Evolutionary conservation across 441 rosid species (phyloP).

Genomic region (Manihot esculenta): DNA sequence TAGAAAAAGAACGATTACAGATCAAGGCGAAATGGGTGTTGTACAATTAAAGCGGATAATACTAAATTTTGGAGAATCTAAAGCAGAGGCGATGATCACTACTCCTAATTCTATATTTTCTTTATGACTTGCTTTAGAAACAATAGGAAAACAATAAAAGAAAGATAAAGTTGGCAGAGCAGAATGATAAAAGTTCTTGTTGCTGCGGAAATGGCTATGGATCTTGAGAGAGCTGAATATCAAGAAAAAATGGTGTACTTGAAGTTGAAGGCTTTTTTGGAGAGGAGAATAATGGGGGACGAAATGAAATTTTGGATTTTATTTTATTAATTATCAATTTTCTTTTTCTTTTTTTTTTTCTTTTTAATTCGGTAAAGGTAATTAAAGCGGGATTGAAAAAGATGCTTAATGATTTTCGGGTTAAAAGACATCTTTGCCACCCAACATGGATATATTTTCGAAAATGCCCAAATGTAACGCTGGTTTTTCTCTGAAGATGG

Average conservation of each 20-base stretch:
- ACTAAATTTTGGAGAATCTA: slow-evolving; percentile 30
- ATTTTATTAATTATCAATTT: too few relatives aligned
- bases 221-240: slow-evolving; percentile 19
- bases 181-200: neutral
- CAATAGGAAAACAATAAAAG: neutral
- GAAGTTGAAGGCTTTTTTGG: neutral
- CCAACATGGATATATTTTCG: neutral
- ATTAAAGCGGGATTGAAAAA: slow-evolving; percentile 1
- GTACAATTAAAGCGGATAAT: slow-evolving; percentile 10
- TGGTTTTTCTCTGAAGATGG: too few relatives aligned
- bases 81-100: slow-evolving; percentile 29
- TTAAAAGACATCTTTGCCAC: slow-evolving; percentile 8
- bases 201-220: slow-evolving; percentile 22
- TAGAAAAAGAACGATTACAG: slow-evolving; percentile 22
- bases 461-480: neutral
- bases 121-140: slow-evolving; percentile 4
- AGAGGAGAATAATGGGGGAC: neutral
- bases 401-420: neutral
- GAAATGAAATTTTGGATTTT: slow-evolving; percentile 3
- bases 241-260: slow-evolving; percentile 10
- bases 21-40: slow-evolving; percentile 23
- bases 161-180: neutral
- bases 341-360: too few relatives aligned
- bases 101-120: neutral
- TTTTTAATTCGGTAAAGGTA: neutral